These are phyloP conservation scores for Ascochyta pisi DNA, from an alignment of 2,329 filamentous ascomycete genomes.

Conservation along the genomic window DNA sequence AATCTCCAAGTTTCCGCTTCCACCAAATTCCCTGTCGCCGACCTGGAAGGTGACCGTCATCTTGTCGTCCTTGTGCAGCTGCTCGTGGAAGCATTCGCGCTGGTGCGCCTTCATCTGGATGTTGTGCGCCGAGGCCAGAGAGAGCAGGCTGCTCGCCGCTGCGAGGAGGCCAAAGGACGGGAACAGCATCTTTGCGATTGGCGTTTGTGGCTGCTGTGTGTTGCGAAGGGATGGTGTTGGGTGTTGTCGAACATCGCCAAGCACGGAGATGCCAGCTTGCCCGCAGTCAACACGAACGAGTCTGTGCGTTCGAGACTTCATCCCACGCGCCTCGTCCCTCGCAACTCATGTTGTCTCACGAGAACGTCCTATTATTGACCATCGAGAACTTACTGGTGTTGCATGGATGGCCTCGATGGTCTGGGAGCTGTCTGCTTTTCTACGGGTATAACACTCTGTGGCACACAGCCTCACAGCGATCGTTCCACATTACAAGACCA, in stretches of 20 bases:
- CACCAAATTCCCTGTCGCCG: conserved; percentile 93
- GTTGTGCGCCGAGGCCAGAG: conserved; percentile 81
- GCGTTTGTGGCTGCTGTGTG: conserved; percentile 19
- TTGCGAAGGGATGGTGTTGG: conserved; percentile 15
- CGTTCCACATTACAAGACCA: too few relatives aligned
- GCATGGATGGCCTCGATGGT: too few relatives aligned
- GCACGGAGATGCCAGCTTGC: conserved; percentile 44
- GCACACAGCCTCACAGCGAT: too few relatives aligned
- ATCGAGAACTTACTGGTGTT: too few relatives aligned
- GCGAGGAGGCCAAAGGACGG: conserved; percentile 49
- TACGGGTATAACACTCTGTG: too few relatives aligned
- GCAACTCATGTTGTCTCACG: not conserved
- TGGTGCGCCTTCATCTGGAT: conserved; percentile 93
- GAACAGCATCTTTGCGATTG: conserved; percentile 43
- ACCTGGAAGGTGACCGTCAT: conserved; percentile 99
- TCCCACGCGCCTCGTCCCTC: not conserved
- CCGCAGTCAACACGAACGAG: conserved; percentile 23
- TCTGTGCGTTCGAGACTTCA: not conserved
- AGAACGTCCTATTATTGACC: too few relatives aligned
- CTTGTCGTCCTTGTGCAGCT: conserved; percentile 88
- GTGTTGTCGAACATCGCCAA: conserved; percentile 5
- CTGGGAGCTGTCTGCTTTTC: too few relatives aligned
- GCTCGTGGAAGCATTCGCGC: conserved; percentile 97
- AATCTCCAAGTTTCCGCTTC: conserved; percentile 91
- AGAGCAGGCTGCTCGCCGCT: conserved; percentile 63